Percentiles rank a stretch among this genome's conserved stretches.
phyloP scores from a whole-genome alignment of 176 grass and related monocot species.

The Canna indica region DNA sequence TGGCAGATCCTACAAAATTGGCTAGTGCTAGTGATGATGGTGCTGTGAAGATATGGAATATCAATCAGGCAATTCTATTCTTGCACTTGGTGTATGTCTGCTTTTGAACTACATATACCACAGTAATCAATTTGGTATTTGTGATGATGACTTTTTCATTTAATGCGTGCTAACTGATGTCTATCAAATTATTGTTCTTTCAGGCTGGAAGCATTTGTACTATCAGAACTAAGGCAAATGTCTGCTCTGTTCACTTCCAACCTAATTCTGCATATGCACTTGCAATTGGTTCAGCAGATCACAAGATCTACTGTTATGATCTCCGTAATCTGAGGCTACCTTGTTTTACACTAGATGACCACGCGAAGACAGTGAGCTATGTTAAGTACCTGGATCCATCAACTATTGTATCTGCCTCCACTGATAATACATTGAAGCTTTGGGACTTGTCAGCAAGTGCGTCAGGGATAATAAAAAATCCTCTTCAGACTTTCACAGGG shows the following conservation, averaged over 20 bases:
- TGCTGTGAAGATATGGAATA: constrained; percentile 93
- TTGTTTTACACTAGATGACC: constrained; percentile 55
- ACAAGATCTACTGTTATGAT: constrained; percentile 95
- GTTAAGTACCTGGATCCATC: constrained; percentile 73
- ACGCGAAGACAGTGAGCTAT: constrained; percentile 94
- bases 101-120: constrained; percentile 47
- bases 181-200: constrained; percentile 24
- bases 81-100: constrained; percentile 69
- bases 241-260: constrained; percentile 94
- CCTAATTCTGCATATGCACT: constrained; percentile 63
- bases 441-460: constrained; percentile 63
- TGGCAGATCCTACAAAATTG: constrained; percentile 86
- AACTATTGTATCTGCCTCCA: constrained; percentile 75
- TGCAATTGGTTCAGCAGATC: constrained; percentile 90
- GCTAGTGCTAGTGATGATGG: constrained; percentile 93
- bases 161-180: constrained; percentile 20
- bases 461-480: constrained; percentile 43
- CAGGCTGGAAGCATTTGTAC: constrained; percentile 88
- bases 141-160: constrained; percentile 14
- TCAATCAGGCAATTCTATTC: constrained; percentile 98
- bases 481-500: constrained; percentile 78
- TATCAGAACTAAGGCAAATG: constrained; percentile 89
- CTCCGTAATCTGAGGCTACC: constrained; percentile 72
- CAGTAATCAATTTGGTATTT: constrained; percentile 32
- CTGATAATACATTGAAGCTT: constrained; percentile 80